phyloP scores from a whole-genome alignment of 2,329 filamentous ascomycete species.

The Ascochyta clinopodiicola region DNA sequence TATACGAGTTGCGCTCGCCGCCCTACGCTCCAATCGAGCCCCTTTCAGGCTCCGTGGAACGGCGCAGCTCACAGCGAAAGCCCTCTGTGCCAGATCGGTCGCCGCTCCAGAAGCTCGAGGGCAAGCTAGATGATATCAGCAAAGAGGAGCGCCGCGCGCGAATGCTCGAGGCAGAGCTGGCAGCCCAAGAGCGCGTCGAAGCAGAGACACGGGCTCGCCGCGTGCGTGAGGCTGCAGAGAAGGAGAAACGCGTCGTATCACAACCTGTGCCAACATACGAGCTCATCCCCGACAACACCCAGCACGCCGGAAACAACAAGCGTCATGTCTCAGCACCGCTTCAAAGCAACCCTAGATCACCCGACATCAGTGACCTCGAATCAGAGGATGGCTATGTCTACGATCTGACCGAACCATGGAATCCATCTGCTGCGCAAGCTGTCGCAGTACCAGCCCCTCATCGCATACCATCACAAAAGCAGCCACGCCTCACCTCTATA shows the following conservation, averaged over 20 bases:
- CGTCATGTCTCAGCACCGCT: slow-evolving; percentile 46
- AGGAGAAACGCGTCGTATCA: slow-evolving; percentile 39
- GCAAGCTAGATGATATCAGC: slow-evolving; percentile 87
- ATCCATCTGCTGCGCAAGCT: slow-evolving; percentile 33
- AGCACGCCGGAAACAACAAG: slow-evolving; percentile 25
- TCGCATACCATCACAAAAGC: slow-evolving; percentile 30
- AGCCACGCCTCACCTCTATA: slow-evolving; percentile 25
- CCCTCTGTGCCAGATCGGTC: slow-evolving; percentile 81
- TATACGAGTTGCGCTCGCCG: slow-evolving; percentile 41
- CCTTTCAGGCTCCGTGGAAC: slow-evolving; percentile 35
- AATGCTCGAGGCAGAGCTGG: slow-evolving; percentile 80
- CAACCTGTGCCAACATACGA: slow-evolving; percentile 31
- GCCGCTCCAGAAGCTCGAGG: slow-evolving; percentile 90
- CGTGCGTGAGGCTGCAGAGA: slow-evolving; percentile 38
- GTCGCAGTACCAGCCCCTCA: slow-evolving; percentile 28
- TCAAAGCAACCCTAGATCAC: slow-evolving; percentile 28
- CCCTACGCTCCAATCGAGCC: slow-evolving; percentile 41
- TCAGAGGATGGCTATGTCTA: slow-evolving; percentile 37
- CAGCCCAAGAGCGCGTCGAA: slow-evolving; percentile 68
- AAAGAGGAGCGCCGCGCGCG: slow-evolving; percentile 93
- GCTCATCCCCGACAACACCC: slow-evolving; percentile 20
- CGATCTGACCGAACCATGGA: slow-evolving; percentile 46
- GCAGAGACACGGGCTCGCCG: slow-evolving; percentile 45
- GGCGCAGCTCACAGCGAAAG: slow-evolving; percentile 35
- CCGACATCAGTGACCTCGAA: slow-evolving; percentile 34